Conservation (phyloP, 2,329 filamentous ascomycete species). For the Colletotrichum simmondsii region DNA sequence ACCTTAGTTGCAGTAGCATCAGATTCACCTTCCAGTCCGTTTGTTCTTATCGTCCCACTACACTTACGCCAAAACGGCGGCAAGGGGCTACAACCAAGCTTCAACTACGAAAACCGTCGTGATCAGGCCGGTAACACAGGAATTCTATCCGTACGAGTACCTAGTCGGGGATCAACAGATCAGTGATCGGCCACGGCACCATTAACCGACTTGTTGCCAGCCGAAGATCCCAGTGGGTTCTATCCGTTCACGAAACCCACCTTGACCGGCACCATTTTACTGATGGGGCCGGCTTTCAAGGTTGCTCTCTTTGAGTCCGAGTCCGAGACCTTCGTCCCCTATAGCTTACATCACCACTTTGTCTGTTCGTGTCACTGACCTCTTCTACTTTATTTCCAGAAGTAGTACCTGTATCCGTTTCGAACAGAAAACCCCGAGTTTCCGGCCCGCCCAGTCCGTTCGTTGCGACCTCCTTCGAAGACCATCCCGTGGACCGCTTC, state of each 20-base stretch:
- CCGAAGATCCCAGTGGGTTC: not conserved
- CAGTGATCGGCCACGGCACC: not conserved
- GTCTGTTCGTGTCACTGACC: not conserved
- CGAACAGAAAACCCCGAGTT: not conserved
- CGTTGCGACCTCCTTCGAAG: not conserved
- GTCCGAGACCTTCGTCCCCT: not conserved
- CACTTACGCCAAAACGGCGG: not conserved
- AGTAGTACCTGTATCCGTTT: not conserved
- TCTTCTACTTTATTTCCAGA: not conserved
- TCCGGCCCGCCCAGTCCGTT: slow-evolving; percentile 9
- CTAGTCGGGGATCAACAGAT: not conserved
- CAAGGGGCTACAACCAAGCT: not conserved
- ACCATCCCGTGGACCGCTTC: not conserved
- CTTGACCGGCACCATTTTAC: not conserved
- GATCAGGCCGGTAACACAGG: not conserved
- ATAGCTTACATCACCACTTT: not conserved
- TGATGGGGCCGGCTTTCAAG: not conserved
- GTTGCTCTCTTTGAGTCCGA: not conserved
- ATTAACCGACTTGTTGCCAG: not conserved
- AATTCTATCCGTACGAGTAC: not conserved
- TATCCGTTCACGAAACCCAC: not conserved
- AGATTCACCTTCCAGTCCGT: not conserved
- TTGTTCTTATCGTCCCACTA: not conserved
- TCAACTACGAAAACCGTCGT: not conserved
- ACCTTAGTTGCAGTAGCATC: slow-evolving; percentile 1